A percentile compares a stretch with the other conserved stretches of the same genome.
These are phyloP conservation scores for Puccinia horiana DNA, from an alignment of 1,284 basidiomycete genomes.

Conservation along the genomic window DNA sequence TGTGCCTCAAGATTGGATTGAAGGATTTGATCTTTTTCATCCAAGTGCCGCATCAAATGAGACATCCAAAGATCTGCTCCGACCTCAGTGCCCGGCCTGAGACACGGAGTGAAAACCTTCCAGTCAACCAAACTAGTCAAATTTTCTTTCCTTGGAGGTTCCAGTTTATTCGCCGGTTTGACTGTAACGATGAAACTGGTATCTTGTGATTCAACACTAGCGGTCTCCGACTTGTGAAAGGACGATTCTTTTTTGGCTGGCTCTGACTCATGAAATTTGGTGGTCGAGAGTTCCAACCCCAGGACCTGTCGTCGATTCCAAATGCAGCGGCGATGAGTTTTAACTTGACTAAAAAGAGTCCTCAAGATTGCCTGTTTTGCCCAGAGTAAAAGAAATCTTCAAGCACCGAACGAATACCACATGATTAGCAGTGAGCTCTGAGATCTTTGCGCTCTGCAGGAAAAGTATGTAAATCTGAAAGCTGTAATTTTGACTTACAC, in stretches of 20 bases:
- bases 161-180: neutral
- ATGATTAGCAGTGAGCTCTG: neutral
- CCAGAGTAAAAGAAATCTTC: neutral
- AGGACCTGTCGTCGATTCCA: neutral
- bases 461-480: neutral
- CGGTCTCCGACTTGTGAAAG: neutral
- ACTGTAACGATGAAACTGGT: neutral
- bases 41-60: constrained; percentile 8
- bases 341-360: constrained; percentile 11
- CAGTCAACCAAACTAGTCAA: neutral
- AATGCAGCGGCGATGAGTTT: neutral
- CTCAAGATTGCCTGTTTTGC: constrained; percentile 12
- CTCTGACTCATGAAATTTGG: neutral
- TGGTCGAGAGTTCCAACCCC: neutral
- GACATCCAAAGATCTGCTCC: neutral
- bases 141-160: neutral
- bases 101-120: constrained; percentile 3
- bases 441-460: neutral
- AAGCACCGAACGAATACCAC: neutral
- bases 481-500: neutral
- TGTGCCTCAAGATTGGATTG: constrained; percentile 9
- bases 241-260: neutral
- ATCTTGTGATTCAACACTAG: neutral
- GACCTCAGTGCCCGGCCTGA: constrained; percentile 2
- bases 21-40: constrained; percentile 3